A percentile compares a stretch with the other conserved stretches of the same genome.
phyloP scores from a whole-genome alignment of 2,329 filamentous ascomycete species.

The Zasmidium cellare region DNA sequence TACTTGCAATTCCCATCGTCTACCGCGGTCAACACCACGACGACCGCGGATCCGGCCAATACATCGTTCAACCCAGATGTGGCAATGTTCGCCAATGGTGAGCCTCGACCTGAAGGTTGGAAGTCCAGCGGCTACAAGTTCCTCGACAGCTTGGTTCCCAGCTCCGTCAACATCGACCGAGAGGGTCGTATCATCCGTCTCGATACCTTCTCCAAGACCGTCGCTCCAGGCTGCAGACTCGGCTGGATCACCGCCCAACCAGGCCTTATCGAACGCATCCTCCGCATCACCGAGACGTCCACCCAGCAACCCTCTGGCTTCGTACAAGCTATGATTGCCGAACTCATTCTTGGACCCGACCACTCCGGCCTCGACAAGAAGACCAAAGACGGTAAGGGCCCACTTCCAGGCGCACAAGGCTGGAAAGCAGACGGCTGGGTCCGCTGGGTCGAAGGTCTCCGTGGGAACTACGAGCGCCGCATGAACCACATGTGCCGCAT shows the following conservation, averaged over 20 bases:
- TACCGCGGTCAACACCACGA: slow-evolving; percentile 40
- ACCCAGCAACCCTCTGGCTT: slow-evolving; percentile 89
- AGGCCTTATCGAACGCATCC: slow-evolving; percentile 69
- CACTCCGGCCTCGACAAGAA: slow-evolving; percentile 47
- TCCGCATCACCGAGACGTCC: slow-evolving; percentile 71
- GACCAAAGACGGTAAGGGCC: slow-evolving; percentile 44
- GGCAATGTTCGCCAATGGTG: slow-evolving; percentile 45
- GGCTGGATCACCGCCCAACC: slow-evolving; percentile 91
- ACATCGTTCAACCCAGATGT: slow-evolving; percentile 30
- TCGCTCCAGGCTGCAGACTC: slow-evolving; percentile 84
- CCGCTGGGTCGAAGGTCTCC: slow-evolving; percentile 82
- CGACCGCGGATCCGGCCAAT: slow-evolving; percentile 28
- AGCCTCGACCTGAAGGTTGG: slow-evolving; percentile 48
- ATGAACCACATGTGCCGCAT: slow-evolving; percentile 77
- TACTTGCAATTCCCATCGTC: slow-evolving; percentile 77
- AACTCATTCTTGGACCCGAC: slow-evolving; percentile 72
- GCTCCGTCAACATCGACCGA: slow-evolving; percentile 76
- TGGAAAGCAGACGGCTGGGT: slow-evolving; percentile 89
- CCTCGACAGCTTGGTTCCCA: slow-evolving; percentile 79
- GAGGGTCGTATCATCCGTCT: slow-evolving; percentile 86
- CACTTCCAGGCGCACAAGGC: slow-evolving; percentile 55
- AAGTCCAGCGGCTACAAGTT: slow-evolving; percentile 70
- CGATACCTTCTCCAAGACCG: slow-evolving; percentile 92
- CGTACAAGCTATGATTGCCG: slow-evolving; percentile 78
- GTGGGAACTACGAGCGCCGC: slow-evolving; percentile 79